A percentile compares a stretch with the other conserved stretches of the same genome.
These are phyloP conservation scores for Cnidoscolus chayamansa DNA, from an alignment of 441 rosid species.

Conservation along the genomic window DNA sequence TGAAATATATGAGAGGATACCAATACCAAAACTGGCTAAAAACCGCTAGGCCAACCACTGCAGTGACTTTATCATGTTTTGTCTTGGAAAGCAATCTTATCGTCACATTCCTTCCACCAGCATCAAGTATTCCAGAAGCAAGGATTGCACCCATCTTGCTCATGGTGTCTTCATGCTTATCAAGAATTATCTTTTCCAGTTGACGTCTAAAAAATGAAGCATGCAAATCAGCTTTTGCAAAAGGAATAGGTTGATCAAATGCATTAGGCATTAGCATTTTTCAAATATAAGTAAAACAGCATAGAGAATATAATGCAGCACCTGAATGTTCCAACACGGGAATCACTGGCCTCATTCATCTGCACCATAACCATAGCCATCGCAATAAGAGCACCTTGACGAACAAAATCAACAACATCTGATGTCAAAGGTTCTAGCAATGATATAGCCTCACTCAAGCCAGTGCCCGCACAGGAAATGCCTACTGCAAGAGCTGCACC, in stretches of 20 bases:
- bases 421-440: conserved; percentile 94
- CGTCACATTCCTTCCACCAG: conserved; percentile 97
- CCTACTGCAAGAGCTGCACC: conserved; percentile 99
- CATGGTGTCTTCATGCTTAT: conserved; percentile 96
- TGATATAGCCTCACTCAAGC: conserved; percentile 92
- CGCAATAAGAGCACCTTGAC: conserved; percentile 98
- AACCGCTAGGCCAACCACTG: conserved; percentile 93
- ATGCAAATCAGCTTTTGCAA: neutral
- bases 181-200: conserved; percentile 86
- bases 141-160: conserved; percentile 99
- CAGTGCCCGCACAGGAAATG: conserved; percentile 95
- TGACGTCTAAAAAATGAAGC: conserved; percentile 57
- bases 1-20: conserved; percentile 93
- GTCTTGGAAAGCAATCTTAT: conserved; percentile 91
- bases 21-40: conserved; percentile 99
- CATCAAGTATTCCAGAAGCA: conserved; percentile 96
- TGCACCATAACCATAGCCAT: conserved; percentile 99
- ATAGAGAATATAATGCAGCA: conserved; percentile 21
- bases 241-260: neutral
- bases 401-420: conserved; percentile 97
- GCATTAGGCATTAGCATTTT: neutral
- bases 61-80: conserved; percentile 93
- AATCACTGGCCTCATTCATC: conserved; percentile 88
- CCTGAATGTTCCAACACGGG: conserved; percentile 96
- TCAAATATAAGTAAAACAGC: conserved; percentile 6